Base-by-base conservation (phyloP, 2,329 filamentous ascomycete species). In the Sporothrix variecibatus region DNA sequence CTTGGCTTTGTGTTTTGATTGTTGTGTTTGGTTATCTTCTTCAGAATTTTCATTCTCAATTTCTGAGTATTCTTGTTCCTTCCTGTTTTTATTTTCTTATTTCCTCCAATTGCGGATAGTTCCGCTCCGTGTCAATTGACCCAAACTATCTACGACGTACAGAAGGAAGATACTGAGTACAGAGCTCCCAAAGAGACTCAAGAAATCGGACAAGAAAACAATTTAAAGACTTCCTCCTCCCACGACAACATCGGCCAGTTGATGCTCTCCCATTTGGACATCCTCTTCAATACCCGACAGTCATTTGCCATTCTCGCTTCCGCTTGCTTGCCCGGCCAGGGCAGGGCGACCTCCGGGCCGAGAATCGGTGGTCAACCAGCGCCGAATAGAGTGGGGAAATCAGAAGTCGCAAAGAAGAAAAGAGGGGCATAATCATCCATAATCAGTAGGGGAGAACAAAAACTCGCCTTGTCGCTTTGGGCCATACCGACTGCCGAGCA, bases 281-380 rank as follows among this genome's bases (percentile, higher is more conserved):
- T 67, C 3, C 4, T 8, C 11, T 23, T 67, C n/a, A 26, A 65
- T 43, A 43, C 34, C 34, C n/a, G 15, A 15, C 23, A 3, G 5
- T 38, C 23, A 20, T 46, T 67, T 67, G 64, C 40, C 64, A 11
- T 67, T 51, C 20, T 56, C 31, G n/a, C 31, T 40, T 70, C 67
- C 67, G 67, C 67, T 40, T 53, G 67, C 49, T 8, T 38, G 43
- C 5, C 23, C n/a, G 49, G 67, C 28, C 28, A 40, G 28, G 31
- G 28, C 28, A 40, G 28, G 31, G 28, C 31, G 17, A 70, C 40
- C 43, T 68, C 65, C 67, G 67, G 46, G 67, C 67, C 67, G 67
- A 70, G 20, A 70, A 70, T 56, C 67, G 67, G 46, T 23, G 28
- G 65, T 56, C 43, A 26, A 26, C 26, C 20, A 51, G 43, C 6